A percentile compares a stretch with the other conserved stretches of the same genome.
These are phyloP conservation scores for Colletotrichum sp. DNA, from an alignment of 2,329 filamentous ascomycete genomes.

Conservation along the genomic window DNA sequence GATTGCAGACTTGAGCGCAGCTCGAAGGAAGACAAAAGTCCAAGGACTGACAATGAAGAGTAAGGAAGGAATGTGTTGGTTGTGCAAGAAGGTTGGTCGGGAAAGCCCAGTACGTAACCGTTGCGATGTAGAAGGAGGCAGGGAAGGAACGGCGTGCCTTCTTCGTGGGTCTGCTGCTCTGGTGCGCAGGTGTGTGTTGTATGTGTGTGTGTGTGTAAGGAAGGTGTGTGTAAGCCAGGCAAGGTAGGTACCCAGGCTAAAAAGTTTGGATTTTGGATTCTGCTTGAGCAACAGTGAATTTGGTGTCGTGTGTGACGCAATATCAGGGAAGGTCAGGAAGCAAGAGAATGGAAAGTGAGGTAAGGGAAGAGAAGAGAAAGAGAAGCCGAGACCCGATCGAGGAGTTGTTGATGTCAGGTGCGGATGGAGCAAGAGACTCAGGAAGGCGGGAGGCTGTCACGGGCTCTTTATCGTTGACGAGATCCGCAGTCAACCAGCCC, in stretches of 20 bases:
- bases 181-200: not conserved
- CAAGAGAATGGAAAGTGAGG: not conserved
- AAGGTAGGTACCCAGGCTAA: not conserved
- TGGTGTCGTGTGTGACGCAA: conserved; percentile 14
- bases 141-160: conserved; percentile 14
- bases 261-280: not conserved
- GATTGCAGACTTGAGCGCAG: not conserved
- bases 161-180: not conserved
- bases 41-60: conserved; percentile 1
- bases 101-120: conserved; percentile 7
- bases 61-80: conserved; percentile 16
- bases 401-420: conserved; percentile 7
- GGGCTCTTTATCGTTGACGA: conserved; percentile 16
- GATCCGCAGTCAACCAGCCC: not conserved
- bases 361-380: not conserved
- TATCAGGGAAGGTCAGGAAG: not conserved
- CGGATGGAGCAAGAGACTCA: conserved; percentile 7
- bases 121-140: conserved; percentile 15
- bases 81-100: conserved; percentile 18
- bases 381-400: conserved; percentile 5
- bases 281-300: not conserved
- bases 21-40: conserved; percentile 1
- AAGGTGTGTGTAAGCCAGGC: not conserved
- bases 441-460: conserved; percentile 19
- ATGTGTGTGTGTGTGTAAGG: not conserved